These are phyloP conservation scores for Elymus sibiricus DNA, from an alignment of 176 grass and related monocot species.

Conservation along the genomic window DNA sequence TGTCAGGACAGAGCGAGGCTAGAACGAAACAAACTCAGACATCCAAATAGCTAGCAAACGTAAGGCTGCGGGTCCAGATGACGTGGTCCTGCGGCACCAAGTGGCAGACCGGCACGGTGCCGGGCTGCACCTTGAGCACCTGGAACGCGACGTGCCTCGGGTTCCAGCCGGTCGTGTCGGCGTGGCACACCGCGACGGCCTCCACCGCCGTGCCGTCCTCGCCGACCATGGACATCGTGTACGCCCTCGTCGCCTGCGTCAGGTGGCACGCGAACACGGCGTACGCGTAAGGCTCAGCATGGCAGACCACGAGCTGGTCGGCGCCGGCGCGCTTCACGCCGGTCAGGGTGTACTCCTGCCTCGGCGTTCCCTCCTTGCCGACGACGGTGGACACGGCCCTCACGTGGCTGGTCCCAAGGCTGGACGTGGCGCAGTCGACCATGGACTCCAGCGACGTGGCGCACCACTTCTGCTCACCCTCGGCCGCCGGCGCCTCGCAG, in stretches of 20 bases:
- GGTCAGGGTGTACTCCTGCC: conserved; percentile 55
- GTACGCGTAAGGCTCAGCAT: conserved; percentile 69
- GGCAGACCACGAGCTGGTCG: conserved; percentile 57
- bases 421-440: conserved; percentile 71
- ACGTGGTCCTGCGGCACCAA: conserved; percentile 79
- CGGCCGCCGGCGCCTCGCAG: conserved; percentile 49
- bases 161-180: conserved; percentile 75
- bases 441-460: conserved; percentile 89
- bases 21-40: too few species aligned
- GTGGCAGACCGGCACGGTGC: conserved; percentile 74
- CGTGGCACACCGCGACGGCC: conserved; percentile 70
- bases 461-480: conserved; percentile 68
- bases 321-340: conserved; percentile 28
- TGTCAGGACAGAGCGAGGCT: too few species aligned
- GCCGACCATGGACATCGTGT: conserved; percentile 68
- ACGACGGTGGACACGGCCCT: conserved; percentile 48
- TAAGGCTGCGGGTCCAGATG: conserved; percentile 51
- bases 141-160: conserved; percentile 79
- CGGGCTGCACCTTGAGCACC: conserved; percentile 73
- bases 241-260: conserved; percentile 47
- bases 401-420: conserved; percentile 59
- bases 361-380: conserved; percentile 19
- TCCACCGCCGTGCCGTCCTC: conserved; percentile 54
- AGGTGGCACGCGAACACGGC: conserved; percentile 81
- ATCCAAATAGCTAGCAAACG: too few species aligned